Conservation (phyloP, 2,329 filamentous ascomycete species). For the Sclerotinia trifoliorum region DNA sequence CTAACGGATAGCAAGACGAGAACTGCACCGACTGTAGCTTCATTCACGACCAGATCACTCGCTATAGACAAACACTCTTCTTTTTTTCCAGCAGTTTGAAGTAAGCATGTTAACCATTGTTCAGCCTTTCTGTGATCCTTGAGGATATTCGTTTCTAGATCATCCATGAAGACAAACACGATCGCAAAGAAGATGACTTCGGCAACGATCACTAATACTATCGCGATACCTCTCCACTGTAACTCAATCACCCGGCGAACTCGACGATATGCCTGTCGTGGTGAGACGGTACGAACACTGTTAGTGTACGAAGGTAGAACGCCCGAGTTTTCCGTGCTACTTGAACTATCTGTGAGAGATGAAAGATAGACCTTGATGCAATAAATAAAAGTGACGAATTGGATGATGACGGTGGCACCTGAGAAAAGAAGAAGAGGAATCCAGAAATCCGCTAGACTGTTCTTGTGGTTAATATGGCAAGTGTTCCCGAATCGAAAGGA, state of each 20-base stretch:
- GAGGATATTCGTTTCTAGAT: conserved; percentile 45
- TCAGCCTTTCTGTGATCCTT: conserved; percentile 48
- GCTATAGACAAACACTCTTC: conserved; percentile 63
- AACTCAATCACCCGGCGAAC: conserved; percentile 83
- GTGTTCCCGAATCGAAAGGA: conserved; percentile 89
- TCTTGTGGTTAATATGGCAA: conserved; percentile 89
- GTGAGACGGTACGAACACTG: conserved; percentile 71
- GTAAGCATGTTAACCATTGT: conserved; percentile 74
- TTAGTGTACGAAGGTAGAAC: conserved; percentile 69
- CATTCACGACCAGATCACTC: conserved; percentile 63
- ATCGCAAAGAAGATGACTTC: conserved; percentile 94
- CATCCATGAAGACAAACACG: conserved; percentile 85
- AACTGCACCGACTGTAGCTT: conserved; percentile 76
- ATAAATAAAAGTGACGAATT: conserved; percentile 84
- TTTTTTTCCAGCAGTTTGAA: conserved; percentile 56
- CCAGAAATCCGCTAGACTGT: conserved; percentile 86
- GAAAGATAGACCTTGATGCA: conserved; percentile 93
- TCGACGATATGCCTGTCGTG: conserved; percentile 82
- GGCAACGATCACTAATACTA: conserved; percentile 84
- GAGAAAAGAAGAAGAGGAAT: conserved; percentile 81
- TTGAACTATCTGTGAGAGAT: conserved; percentile 71
- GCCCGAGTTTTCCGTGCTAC: conserved; percentile 68
- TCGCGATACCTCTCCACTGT: conserved; percentile 90
- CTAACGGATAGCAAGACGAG: conserved; percentile 77
- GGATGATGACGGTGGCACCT: conserved; percentile 72